These are phyloP conservation scores for Salvia sclarea DNA, from an alignment of 305 asterid genomes.

Conservation along the genomic window DNA sequence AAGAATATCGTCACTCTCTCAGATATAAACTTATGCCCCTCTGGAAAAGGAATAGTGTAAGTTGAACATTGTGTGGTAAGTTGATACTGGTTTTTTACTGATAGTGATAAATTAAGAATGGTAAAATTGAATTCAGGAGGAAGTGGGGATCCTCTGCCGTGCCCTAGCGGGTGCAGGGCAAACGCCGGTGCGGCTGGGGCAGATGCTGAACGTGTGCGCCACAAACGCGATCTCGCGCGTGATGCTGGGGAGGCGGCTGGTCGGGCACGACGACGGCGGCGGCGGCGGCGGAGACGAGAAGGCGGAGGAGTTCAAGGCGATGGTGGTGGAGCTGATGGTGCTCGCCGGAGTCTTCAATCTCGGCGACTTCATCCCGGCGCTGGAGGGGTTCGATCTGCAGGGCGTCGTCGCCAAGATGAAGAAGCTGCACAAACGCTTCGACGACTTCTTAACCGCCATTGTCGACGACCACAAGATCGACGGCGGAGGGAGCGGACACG, in stretches of 20 bases:
- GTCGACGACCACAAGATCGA: constrained; percentile 56
- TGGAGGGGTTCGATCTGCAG: constrained; percentile 67
- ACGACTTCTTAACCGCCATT: constrained; percentile 50
- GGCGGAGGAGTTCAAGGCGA: constrained; percentile 76
- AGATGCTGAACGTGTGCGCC: constrained; percentile 62
- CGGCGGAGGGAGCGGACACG: constrained; percentile 18
- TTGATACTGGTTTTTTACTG: too few relatives aligned
- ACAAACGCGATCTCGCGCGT: constrained; percentile 71
- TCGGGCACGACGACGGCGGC: constrained; percentile 48
- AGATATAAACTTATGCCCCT: too few relatives aligned
- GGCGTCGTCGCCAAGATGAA: constrained; percentile 72
- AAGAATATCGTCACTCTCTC: too few relatives aligned
- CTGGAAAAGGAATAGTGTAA: too few relatives aligned
- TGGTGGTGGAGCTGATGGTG: constrained; percentile 81
- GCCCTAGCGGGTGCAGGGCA: constrained; percentile 48
- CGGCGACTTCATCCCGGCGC: constrained; percentile 77
- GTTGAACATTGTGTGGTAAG: too few relatives aligned
- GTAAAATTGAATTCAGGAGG: constrained; percentile 71
- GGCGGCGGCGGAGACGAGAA: constrained; percentile 51
- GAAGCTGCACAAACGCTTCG: constrained; percentile 74
- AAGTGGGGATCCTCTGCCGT: constrained; percentile 52
- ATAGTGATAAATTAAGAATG: too few relatives aligned
- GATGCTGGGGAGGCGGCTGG: constrained; percentile 67
- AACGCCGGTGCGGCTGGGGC: constrained; percentile 47
- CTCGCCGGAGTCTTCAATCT: constrained; percentile 74